Base-by-base conservation (phyloP, 164 flowering plant species). In the Annona cherimola region DNA sequence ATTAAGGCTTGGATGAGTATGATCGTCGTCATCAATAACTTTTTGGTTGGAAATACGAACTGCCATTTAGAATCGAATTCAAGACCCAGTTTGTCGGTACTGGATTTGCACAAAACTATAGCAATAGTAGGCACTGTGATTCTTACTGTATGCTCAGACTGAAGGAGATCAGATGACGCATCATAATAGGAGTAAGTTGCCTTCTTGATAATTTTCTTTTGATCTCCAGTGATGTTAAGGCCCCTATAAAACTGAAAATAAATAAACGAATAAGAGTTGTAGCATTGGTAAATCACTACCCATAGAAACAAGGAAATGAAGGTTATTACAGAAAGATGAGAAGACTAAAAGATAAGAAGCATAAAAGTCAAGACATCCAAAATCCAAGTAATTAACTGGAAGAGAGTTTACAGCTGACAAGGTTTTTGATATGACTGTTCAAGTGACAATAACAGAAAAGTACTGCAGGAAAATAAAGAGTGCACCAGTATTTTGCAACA, bases 101-200 rank as follows among this genome's bases (percentile, higher is more conserved):
- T 12, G 45, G 1, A 62, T 35, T 4, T 19, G 50, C 11, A 20
- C 6, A 63, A 7, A 40, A 50, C 60, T n/a, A 69, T 79, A 63
- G 67, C 41, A 26, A 57, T 42, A 20, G 68, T 65, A 35, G 64
- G 42, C n/a, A 63, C 62, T 0, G 26, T 26, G 71, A 71, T 18
- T 74, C 97, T 86, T 86, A 95, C 99, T 50, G 88, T 62, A 83
- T 95, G 99, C 81, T 95, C 99, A 60, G 97, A 80, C 73, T 83
- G 97, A 75, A 95, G 98, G 35, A 89, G 79, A 73, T 93, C 97
- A 8, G 84, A 77, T 43, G 81, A 87, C 74, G 93, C 89, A 75
- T 95, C 97, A 87, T 88, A 88, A 79, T 89, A 95, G 46, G 87
- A 60, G 79, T 82, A 82, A 73, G 90, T 82, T 60, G 89, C 88